These are phyloP conservation scores for Metschnikowia lunata DNA, from an alignment of 805 yeast species.

Conservation along the genomic window DNA sequence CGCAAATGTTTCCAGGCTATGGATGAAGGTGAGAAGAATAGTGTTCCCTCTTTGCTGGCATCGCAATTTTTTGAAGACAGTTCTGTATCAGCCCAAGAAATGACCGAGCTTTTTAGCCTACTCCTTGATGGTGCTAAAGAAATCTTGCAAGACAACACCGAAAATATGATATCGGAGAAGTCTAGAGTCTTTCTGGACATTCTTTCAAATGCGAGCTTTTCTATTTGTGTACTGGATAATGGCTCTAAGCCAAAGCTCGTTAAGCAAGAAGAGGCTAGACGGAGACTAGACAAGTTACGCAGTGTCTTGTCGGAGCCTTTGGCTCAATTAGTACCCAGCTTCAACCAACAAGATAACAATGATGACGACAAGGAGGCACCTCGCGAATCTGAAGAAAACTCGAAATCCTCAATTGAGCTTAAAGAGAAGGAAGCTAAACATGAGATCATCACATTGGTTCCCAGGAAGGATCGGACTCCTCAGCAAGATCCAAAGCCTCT, in stretches of 20 bases:
- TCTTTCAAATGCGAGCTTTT: conserved; percentile 1
- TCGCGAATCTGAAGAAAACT: too few species aligned
- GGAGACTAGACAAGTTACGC: conserved; percentile 1
- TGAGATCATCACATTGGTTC: conserved; percentile 4
- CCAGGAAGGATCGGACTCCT: not conserved
- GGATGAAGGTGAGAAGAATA: not conserved
- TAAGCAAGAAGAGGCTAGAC: not conserved
- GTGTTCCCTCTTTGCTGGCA: not conserved
- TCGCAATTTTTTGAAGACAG: not conserved
- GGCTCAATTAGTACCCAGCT: not conserved
- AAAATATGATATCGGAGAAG: not conserved
- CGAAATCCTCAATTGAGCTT: too few species aligned
- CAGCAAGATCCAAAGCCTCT: not conserved
- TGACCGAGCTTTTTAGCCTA: not conserved
- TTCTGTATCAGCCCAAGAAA: not conserved
- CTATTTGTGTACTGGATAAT: conserved; percentile 6
- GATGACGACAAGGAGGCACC: too few species aligned
- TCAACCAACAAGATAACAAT: not conserved
- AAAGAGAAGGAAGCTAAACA: not conserved
- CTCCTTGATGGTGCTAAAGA: conserved; percentile 1
- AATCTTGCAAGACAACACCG: not conserved
- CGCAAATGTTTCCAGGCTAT: conserved; percentile 28
- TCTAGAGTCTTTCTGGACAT: conserved; percentile 2
- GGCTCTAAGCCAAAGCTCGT: conserved; percentile 20
- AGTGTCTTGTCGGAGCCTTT: conserved; percentile 1